Evolutionary conservation across 2,329 filamentous ascomycete species (phyloP).

Genomic region (Colletotrichum navitas): DNA sequence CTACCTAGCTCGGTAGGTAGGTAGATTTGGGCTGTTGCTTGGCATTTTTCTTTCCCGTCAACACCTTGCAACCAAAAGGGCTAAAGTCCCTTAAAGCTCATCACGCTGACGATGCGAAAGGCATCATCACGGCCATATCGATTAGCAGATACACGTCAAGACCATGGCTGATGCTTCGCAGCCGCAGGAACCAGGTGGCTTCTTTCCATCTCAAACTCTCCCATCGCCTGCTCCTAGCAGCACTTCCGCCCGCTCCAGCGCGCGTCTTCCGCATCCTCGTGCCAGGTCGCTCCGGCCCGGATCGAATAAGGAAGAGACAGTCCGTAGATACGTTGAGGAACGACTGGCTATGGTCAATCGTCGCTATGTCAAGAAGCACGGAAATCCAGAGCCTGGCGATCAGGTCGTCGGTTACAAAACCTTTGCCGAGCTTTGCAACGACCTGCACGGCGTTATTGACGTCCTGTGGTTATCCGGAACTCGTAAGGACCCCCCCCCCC

Average conservation of each 20-base stretch:
- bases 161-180: slow-evolving; percentile 47
- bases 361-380: slow-evolving; percentile 72
- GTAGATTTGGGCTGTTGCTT: neutral
- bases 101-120: slow-evolving; percentile 28
- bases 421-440: slow-evolving; percentile 78
- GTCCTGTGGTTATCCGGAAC: slow-evolving; percentile 90
- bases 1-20: neutral
- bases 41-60: neutral
- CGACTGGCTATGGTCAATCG: slow-evolving; percentile 66
- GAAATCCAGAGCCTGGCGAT: slow-evolving; percentile 59
- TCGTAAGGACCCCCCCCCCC: slow-evolving; percentile 66
- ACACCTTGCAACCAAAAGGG: neutral
- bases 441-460: slow-evolving; percentile 81
- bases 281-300: slow-evolving; percentile 65
- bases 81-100: neutral
- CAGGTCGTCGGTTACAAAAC: slow-evolving; percentile 66
- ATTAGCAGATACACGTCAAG: slow-evolving; percentile 7
- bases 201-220: slow-evolving; percentile 60
- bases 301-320: slow-evolving; percentile 70
- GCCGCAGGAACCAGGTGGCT: slow-evolving; percentile 60
- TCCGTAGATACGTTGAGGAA: slow-evolving; percentile 68
- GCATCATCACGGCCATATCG: slow-evolving; percentile 28
- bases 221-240: slow-evolving; percentile 68
- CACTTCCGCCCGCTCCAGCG: slow-evolving; percentile 56
- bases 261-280: slow-evolving; percentile 66